phyloP scores from a whole-genome alignment of 1,139 yeast species.

The Hyphopichia fennica region DNA sequence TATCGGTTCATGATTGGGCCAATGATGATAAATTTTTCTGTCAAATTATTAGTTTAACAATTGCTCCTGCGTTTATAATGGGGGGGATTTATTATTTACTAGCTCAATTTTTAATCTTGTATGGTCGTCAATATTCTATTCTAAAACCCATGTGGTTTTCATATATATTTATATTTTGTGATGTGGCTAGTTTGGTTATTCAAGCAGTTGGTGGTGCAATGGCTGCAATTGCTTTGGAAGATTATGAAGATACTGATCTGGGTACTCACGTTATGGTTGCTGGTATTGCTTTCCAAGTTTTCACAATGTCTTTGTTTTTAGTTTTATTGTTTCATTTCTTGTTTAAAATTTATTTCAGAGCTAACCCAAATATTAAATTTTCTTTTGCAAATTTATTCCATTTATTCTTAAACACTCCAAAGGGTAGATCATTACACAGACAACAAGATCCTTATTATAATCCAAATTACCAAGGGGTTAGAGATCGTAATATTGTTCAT shows the following conservation, averaged over 20 bases:
- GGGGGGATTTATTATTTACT: constrained; percentile 38
- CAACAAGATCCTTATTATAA: constrained; percentile 20
- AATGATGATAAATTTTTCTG: constrained; percentile 25
- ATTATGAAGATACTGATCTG: constrained; percentile 13
- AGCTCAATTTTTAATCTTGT: constrained; percentile 32
- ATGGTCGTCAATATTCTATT: constrained; percentile 26
- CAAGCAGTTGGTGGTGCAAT: constrained; percentile 42
- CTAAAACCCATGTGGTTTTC: constrained; percentile 36
- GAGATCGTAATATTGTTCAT: constrained; percentile 18
- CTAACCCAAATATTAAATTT: constrained; percentile 13
- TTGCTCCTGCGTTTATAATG: constrained; percentile 43
- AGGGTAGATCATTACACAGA: constrained; percentile 14
- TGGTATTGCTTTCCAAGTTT: constrained; percentile 40
- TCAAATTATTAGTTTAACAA: constrained; percentile 35
- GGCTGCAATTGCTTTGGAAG: constrained; percentile 25
- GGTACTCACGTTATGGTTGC: constrained; percentile 41
- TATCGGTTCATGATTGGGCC: constrained; percentile 17
- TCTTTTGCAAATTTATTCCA: constrained; percentile 12
- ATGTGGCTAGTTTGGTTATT: constrained; percentile 29
- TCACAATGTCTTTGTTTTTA: constrained; percentile 35
- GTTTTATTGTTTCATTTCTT: constrained; percentile 27
- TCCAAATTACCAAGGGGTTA: constrained; percentile 13
- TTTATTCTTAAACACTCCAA: constrained; percentile 23
- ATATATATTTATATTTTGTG: constrained; percentile 36
- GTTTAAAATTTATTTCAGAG: constrained; percentile 21